These are phyloP conservation scores for Lophiotrema nucula DNA, from an alignment of 495 filamentous ascomycete genomes.

Conservation along the genomic window DNA sequence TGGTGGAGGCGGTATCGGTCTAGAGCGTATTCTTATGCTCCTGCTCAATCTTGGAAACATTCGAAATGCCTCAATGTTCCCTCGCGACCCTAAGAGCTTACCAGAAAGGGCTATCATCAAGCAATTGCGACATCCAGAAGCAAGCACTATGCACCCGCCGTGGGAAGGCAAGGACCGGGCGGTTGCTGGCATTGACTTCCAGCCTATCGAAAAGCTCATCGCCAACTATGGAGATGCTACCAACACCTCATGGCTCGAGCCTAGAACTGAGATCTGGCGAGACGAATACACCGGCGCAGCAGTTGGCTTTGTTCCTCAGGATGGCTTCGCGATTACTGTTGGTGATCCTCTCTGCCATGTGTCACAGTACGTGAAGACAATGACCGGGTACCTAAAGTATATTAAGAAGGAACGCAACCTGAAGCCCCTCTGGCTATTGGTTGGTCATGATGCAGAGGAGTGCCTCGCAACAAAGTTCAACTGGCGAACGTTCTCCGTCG, in stretches of 20 bases:
- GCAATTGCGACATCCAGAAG: constrained; percentile 71
- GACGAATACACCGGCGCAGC: constrained; percentile 74
- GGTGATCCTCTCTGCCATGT: constrained; percentile 77
- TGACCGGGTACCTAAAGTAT: constrained; percentile 68
- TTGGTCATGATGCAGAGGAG: constrained; percentile 65
- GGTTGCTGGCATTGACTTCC: constrained; percentile 54
- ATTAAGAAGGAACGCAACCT: constrained; percentile 67
- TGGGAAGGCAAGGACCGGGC: constrained; percentile 53
- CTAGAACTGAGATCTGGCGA: constrained; percentile 78
- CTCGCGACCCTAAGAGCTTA: constrained; percentile 78
- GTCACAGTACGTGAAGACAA: constrained; percentile 66
- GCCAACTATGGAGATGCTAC: constrained; percentile 88
- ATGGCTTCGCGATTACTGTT: constrained; percentile 72
- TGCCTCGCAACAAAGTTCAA: constrained; percentile 71
- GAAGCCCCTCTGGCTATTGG: constrained; percentile 80
- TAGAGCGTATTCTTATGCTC: constrained; percentile 85
- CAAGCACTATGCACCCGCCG: constrained; percentile 66
- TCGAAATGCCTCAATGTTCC: constrained; percentile 78
- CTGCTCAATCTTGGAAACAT: constrained; percentile 84
- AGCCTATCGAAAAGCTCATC: constrained; percentile 74
- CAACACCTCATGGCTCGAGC: constrained; percentile 83
- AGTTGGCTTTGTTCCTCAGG: constrained; percentile 70
- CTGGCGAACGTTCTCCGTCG: constrained; percentile 80
- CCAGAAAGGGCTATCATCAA: constrained; percentile 56
- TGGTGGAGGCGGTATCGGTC: constrained; percentile 83